Evolutionary conservation across 495 filamentous ascomycete species (phyloP).

Genomic region (Neurospora sp.): DNA sequence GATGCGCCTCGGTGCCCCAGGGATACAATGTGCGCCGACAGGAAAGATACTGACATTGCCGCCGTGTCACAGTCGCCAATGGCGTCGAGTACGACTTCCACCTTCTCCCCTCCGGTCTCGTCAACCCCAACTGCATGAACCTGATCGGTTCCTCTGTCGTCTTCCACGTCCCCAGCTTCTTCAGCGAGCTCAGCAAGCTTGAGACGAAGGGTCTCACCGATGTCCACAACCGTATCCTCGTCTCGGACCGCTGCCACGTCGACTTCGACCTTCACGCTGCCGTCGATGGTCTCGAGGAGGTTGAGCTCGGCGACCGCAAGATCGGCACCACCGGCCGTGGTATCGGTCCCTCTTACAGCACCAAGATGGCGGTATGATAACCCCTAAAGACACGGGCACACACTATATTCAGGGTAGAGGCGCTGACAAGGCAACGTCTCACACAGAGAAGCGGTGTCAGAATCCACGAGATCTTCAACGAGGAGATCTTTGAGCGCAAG

Average conservation of each 20-base stretch:
- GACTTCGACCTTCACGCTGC: conserved; percentile 74
- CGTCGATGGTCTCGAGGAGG: conserved; percentile 76
- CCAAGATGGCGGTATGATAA: conserved; percentile 50
- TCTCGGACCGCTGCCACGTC: conserved; percentile 75
- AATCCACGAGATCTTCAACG: conserved; percentile 65
- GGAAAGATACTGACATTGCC: background rate
- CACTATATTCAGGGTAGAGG: background rate
- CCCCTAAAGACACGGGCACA: background rate
- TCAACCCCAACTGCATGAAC: conserved; percentile 69
- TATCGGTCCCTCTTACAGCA: conserved; percentile 75
- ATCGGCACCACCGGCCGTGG: conserved; percentile 53
- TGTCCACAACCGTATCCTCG: conserved; percentile 57
- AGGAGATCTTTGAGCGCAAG: conserved; percentile 57
- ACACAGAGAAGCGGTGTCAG: conserved; percentile 54
- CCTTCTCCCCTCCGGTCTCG: conserved; percentile 53
- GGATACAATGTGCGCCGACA: background rate
- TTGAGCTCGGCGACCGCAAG: conserved; percentile 48
- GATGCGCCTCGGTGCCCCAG: background rate
- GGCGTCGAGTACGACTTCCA: conserved; percentile 48
- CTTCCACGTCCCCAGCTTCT: conserved; percentile 68
- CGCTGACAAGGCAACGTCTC: background rate
- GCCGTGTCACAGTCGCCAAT: conserved; percentile 20
- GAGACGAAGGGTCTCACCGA: conserved; percentile 61
- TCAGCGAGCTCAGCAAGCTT: conserved; percentile 67
- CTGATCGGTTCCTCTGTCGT: conserved; percentile 80